Evolutionary conservation across 2,329 filamentous ascomycete genomes (phyloP).

Genomic region (Bipolaris bicolor): DNA sequence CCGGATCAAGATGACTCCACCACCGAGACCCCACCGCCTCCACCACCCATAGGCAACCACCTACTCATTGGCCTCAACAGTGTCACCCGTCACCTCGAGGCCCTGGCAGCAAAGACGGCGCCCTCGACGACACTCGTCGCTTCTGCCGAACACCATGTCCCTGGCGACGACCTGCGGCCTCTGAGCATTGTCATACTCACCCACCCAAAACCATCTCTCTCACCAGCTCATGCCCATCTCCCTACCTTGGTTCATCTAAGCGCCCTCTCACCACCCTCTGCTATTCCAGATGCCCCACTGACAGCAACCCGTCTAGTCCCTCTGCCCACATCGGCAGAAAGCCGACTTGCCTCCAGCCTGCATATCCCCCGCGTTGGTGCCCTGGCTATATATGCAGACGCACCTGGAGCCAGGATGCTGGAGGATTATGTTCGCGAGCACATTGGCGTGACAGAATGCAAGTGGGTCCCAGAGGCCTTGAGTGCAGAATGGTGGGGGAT

Average conservation of each 20-base stretch:
- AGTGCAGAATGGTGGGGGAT: conserved; percentile 53
- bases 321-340: conserved; percentile 65
- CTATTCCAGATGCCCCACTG: not conserved
- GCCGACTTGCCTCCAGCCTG: conserved; percentile 62
- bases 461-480: conserved; percentile 62
- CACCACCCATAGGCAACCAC: conserved; percentile 57
- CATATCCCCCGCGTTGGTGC: conserved; percentile 70
- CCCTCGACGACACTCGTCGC: conserved; percentile 14
- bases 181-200: conserved; percentile 42
- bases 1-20: conserved; percentile 3
- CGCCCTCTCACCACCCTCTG: conserved; percentile 11
- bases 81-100: conserved; percentile 66
- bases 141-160: not conserved
- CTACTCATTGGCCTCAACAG: conserved; percentile 70
- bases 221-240: conserved; percentile 43
- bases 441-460: conserved; percentile 60
- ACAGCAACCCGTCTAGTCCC: conserved; percentile 64
- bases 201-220: conserved; percentile 41
- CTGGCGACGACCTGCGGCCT: conserved; percentile 2
- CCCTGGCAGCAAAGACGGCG: conserved; percentile 40
- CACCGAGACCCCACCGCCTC: conserved; percentile 46
- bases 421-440: conserved; percentile 61
- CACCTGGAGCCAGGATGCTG: conserved; percentile 64
- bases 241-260: conserved; percentile 42
- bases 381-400: conserved; percentile 63